Percentiles rank a stretch among this genome's conserved stretches.
Conservation (phyloP, 768 basidiomycete species). For the Amyloporia xantha region DNA sequence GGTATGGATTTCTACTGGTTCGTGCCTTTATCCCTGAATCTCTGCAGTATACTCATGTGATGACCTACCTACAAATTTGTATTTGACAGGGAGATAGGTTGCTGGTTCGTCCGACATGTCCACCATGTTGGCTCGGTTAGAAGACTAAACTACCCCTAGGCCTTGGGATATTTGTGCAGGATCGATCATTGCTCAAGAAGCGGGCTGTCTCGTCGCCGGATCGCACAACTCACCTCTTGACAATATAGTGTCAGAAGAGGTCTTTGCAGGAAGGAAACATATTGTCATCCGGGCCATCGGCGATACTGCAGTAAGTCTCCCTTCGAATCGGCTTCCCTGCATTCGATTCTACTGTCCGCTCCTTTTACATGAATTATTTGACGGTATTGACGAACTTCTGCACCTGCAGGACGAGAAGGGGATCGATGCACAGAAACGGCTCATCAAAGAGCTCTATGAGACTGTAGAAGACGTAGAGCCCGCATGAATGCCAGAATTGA, state of each 20-base stretch:
- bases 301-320: conserved; percentile 42
- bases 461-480: conserved; percentile 66
- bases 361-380: too few relatives aligned
- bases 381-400: background rate
- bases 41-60: too few relatives aligned
- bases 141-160: conserved; percentile 22
- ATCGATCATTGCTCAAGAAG: conserved; percentile 84
- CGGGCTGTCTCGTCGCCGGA: conserved; percentile 76
- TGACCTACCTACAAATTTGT: too few relatives aligned
- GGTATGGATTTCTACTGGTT: conserved; percentile 85
- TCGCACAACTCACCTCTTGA: conserved; percentile 39
- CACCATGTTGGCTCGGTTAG: background rate
- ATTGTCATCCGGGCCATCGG: conserved; percentile 68
- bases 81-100: conserved; percentile 79
- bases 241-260: conserved; percentile 55
- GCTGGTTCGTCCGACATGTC: conserved; percentile 38
- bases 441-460: conserved; percentile 84
- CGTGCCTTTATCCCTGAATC: conserved; percentile 18
- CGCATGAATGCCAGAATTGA: background rate
- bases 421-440: conserved; percentile 64
- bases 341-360: conserved; percentile 4
- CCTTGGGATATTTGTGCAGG: conserved; percentile 92
- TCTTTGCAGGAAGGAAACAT: conserved; percentile 76
- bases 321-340: too few relatives aligned
- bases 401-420: conserved; percentile 48